Evolutionary conservation across 768 basidiomycete species (phyloP).

Genomic region (Xerocomellus amylosporus): DNA sequence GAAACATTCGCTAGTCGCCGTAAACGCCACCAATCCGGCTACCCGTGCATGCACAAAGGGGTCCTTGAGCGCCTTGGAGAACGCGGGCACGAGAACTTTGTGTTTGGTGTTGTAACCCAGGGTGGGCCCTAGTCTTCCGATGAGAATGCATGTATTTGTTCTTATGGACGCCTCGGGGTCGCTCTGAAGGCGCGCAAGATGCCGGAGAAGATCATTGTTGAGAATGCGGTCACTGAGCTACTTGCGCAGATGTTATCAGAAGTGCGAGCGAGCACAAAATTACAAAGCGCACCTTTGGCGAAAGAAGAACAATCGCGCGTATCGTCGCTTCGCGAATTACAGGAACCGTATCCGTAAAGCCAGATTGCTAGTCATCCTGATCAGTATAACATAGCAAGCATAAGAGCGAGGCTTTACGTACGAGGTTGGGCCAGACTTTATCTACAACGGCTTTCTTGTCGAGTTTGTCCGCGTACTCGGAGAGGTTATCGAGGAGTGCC

Average conservation of each 20-base stretch:
- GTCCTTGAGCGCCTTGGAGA: slow-evolving; percentile 86
- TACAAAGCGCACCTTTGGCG: slow-evolving; percentile 63
- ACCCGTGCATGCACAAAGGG: slow-evolving; percentile 85
- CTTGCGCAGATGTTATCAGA: background rate
- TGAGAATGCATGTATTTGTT: slow-evolving; percentile 95
- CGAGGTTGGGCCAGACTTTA: slow-evolving; percentile 90
- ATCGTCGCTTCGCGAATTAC: slow-evolving; percentile 93
- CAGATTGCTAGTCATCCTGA: slow-evolving; percentile 67
- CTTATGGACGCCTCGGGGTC: slow-evolving; percentile 94
- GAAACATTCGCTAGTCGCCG: slow-evolving; percentile 90
- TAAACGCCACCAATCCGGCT: slow-evolving; percentile 92
- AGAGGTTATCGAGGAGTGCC: slow-evolving; percentile 84
- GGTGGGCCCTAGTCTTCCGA: slow-evolving; percentile 84
- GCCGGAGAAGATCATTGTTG: slow-evolving; percentile 93
- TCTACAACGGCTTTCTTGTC: slow-evolving; percentile 83
- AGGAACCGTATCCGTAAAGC: slow-evolving; percentile 92
- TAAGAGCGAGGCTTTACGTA: slow-evolving; percentile 29
- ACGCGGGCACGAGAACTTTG: slow-evolving; percentile 97
- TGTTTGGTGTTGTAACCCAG: slow-evolving; percentile 87
- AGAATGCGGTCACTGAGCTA: slow-evolving; percentile 88
- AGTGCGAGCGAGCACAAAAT: background rate
- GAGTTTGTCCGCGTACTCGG: slow-evolving; percentile 81
- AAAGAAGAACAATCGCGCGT: slow-evolving; percentile 78
- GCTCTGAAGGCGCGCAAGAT: slow-evolving; percentile 88
- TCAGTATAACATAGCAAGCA: background rate